Base-by-base conservation (phyloP, 768 basidiomycete genomes). In the Boletus rubescentipes region DNA sequence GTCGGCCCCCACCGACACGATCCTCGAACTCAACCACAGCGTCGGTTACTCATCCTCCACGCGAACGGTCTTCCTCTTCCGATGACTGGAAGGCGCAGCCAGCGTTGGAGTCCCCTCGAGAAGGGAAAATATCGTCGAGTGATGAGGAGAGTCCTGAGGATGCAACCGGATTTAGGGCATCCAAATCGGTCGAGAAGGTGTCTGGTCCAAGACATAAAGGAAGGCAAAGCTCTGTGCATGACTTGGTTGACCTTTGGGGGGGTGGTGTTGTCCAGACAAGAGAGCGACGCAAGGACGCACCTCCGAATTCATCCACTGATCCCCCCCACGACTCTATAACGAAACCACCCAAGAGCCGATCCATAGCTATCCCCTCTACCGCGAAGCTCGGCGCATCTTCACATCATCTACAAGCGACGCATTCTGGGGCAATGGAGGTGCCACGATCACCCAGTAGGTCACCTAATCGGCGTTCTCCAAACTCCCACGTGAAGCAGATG, bases 151-250 rank as follows among this genome's bases (percentile, higher is more conserved):
- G 72, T 3, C 82, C 82, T 2, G 81, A 83, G 61, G 82, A 83
- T 29, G 72, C 70, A 34, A 57, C 46, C 15, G 71, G 73, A 15
- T 67, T 67, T 43, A 50, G 32, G 41, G 53, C 60, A 49, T 54
- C 64, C 21, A 68, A 58, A 48, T 44, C 58, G 7, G 62, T 29
- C 44, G 51, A 67, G 53, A 67, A 62, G 46, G 53, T 61, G 31
- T 59, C 65, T 16, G 64, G 64, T 54, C 61, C 69, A 47, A 71
- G 68, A 46, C 64, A 71, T 38, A 77, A 69, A 60, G 75, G 80
- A 37, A 73, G 90, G 58, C 89, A 92, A 73, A 86, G 83, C 62
- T 92, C 91, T 12, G 89, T 92, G 21, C 89, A 93, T 62, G 87
- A 93, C 63, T 66, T 92, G 51, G 87, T 92, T 29, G 87, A 88